Evolutionary conservation across 2,329 filamentous ascomycete genomes (phyloP).

Genomic region (Neonectria neomacrospora): DNA sequence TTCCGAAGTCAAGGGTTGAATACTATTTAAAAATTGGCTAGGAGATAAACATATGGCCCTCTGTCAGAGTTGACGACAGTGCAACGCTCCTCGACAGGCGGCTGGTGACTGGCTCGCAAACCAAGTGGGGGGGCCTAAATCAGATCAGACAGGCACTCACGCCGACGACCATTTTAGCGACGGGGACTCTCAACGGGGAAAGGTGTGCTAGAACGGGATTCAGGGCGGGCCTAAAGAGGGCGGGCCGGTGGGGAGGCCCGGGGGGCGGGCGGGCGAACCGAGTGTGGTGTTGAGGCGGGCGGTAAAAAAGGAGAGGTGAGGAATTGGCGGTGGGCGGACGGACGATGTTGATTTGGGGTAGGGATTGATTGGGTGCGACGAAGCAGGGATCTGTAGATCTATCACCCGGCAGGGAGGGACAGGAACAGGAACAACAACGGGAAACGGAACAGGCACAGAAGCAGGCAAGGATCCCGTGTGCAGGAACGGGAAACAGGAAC

Average conservation of each 20-base stretch:
- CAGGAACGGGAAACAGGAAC: background rate
- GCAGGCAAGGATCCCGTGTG: background rate
- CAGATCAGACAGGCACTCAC: too few relatives aligned
- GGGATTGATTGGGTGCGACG: background rate
- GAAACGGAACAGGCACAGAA: background rate
- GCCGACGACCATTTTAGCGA: background rate
- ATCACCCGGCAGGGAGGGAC: slow-evolving; percentile 3
- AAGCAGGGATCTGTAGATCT: slow-evolving; percentile 21
- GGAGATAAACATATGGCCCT: background rate
- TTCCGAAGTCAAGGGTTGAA: background rate
- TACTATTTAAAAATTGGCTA: slow-evolving; percentile 1
- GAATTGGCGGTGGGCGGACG: background rate
- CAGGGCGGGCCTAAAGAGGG: background rate
- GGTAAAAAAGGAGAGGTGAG: slow-evolving; percentile 19
- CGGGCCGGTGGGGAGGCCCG: background rate
- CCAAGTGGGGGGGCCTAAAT: background rate
- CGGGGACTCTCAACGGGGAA: background rate
- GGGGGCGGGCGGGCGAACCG: background rate
- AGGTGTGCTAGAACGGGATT: background rate
- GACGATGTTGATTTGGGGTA: slow-evolving; percentile 2
- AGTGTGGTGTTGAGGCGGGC: slow-evolving; percentile 11
- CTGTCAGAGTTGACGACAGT: slow-evolving; percentile 11
- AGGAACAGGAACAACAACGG: slow-evolving; percentile 13
- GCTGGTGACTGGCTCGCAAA: background rate
- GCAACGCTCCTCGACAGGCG: slow-evolving; percentile 3